These are phyloP conservation scores for Erodium trifolium DNA, from an alignment of 441 rosid genomes.

Conservation along the genomic window DNA sequence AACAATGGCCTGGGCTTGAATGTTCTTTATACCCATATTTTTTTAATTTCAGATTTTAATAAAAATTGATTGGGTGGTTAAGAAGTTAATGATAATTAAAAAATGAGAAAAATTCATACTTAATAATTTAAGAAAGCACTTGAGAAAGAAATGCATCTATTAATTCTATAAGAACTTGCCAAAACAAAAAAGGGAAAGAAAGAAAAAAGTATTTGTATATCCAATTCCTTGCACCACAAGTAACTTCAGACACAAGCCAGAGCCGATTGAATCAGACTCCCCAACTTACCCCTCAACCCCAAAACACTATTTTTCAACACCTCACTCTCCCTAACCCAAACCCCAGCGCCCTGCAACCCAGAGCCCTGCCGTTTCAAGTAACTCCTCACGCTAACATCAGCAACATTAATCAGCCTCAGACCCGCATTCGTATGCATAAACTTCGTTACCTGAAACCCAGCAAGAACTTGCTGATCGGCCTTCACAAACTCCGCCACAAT, in stretches of 20 bases:
- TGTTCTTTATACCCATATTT: too few relatives aligned
- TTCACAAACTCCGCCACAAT: constrained; percentile 68
- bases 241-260: constrained; percentile 18
- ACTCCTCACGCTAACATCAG: constrained; percentile 59
- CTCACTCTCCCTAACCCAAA: constrained; percentile 23
- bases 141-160: not conserved
- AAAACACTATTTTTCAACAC: constrained; percentile 40
- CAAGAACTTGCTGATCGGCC: constrained; percentile 65
- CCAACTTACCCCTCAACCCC: constrained; percentile 36
- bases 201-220: too few relatives aligned
- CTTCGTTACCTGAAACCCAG: constrained; percentile 64
- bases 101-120: too few relatives aligned
- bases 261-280: constrained; percentile 44
- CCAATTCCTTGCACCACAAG: too few relatives aligned
- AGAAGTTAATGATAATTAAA: too few relatives aligned
- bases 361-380: constrained; percentile 55
- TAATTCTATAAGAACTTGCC: too few relatives aligned
- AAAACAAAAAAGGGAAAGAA: too few relatives aligned
- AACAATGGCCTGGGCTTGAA: too few relatives aligned
- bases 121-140: not conserved
- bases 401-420: constrained; percentile 51
- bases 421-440: constrained; percentile 78
- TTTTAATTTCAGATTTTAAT: too few relatives aligned
- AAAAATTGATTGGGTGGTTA: too few relatives aligned
- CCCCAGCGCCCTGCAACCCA: constrained; percentile 26